Base-by-base conservation (phyloP, 2,329 filamentous ascomycete species). In the Alternaria arborescens region DNA sequence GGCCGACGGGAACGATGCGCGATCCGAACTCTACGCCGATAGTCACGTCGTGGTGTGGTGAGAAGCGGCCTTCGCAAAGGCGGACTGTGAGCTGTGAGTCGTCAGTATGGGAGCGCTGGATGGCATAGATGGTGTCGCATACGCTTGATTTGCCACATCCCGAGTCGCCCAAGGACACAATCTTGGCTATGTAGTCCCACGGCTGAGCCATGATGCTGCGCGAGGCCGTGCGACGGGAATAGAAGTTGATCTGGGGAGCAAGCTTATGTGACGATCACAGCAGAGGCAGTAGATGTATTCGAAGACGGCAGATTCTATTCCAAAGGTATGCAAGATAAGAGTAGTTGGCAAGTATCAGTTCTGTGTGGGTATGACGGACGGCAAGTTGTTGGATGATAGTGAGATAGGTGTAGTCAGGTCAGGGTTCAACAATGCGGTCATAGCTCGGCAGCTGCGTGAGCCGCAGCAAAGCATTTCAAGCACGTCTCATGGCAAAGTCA, bases 171-270 rank as follows among this genome's bases (percentile, higher is more conserved):
- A 99, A 93, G 83, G 93, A 97, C 77, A 98, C 94, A 73, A 99
- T 92, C 82, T 99, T 99, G 80, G 94, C 94, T 78, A 98, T 99
- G 84, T 96, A 98, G 83, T 98, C 93, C 94, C 94, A 98, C 80
- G 93, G 90, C 74, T 89, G 86, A 66, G 84, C 73, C 82, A 84
- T 84, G 46, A 65, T 61, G 38, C 46, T 55, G 41, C 53, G 60
- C 51, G 51, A 55, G 58, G 61, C 57, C 61, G 58, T 47, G 41
- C 38, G 51, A 41, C 58, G 24, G 53, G 22, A 24, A 30, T 55
- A 24, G 30, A 8, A 14, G 34, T 24, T 20, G 41, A 36, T 51
- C 30, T 12, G 40, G 8, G 44, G 57, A 38, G 43, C 41, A 30
- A 28, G 50, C 48, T 34, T 47, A 46, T 22, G 24, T 28, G 34